Evolutionary conservation across 495 filamentous ascomycete species (phyloP).

Genomic region (Penicillium steckii): DNA sequence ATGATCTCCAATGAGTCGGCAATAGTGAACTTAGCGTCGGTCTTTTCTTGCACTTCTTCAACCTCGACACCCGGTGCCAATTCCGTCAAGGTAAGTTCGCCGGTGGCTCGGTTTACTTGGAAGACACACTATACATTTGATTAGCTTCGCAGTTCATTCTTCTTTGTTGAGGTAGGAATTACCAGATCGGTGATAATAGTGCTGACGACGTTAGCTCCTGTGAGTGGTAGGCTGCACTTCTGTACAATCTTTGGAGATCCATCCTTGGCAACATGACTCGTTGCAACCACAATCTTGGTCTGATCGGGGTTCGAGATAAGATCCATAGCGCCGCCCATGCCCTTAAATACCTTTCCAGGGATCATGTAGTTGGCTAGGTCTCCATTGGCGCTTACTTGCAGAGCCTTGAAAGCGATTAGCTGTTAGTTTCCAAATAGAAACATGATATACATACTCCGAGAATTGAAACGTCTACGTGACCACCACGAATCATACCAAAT

Average conservation of each 20-base stretch:
- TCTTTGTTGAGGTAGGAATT: conserved; percentile 27
- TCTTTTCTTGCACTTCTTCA: conserved; percentile 83
- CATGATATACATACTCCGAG: conserved; percentile 53
- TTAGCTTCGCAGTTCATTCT: neutral
- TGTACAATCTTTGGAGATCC: conserved; percentile 84
- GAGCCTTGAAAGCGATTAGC: conserved; percentile 47
- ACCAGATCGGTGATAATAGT: conserved; percentile 91
- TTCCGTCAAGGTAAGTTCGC: conserved; percentile 77
- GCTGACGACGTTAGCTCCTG: conserved; percentile 79
- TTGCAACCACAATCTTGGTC: conserved; percentile 91
- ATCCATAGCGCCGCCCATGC: conserved; percentile 96
- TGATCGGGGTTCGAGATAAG: conserved; percentile 77
- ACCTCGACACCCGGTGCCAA: conserved; percentile 81
- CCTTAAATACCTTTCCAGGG: conserved; percentile 86
- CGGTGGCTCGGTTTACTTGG: conserved; percentile 73
- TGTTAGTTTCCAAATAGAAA: neutral
- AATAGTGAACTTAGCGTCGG: conserved; percentile 74
- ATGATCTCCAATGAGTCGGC: conserved; percentile 72
- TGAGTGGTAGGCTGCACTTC: conserved; percentile 82
- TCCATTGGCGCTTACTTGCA: conserved; percentile 80
- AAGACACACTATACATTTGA: conserved; percentile 61
- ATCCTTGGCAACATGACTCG: conserved; percentile 89
- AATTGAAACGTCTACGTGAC: conserved; percentile 85
- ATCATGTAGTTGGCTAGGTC: conserved; percentile 93
- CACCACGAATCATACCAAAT: conserved; percentile 91